Evolutionary conservation across 768 basidiomycete genomes (phyloP), one percentile per base, ranked within the genome.

Genomic region (Hericium coralloides): DNA sequence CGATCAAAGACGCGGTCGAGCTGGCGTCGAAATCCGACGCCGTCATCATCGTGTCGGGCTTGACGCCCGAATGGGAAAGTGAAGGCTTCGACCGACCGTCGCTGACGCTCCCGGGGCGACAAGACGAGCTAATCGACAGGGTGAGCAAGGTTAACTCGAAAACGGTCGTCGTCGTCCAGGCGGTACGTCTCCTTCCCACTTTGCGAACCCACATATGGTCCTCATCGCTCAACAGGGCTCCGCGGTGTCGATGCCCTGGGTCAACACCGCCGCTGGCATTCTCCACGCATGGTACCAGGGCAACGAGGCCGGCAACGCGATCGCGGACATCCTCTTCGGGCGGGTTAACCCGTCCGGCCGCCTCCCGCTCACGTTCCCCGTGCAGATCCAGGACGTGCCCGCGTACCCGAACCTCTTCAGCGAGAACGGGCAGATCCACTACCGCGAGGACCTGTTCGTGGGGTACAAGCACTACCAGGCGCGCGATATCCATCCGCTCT

Each of bases 241-340:
- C 20, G 81, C 87, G 1, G 79, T 87, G 2, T 73, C 82, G 2
- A 88, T 90, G 85, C 87, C 88, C 3, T 90, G 87, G 88, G 69
- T 82, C 6, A 65, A 78, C 55, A 65, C 75, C 37, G 80, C 84
- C 17, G 66, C 70, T 8, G 78, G 78, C 5, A 66, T 89, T 20
- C 59, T 88, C 2, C 83, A 87, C 55, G 73, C 83, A 4, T 85
- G 82, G 82, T 85, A 83, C 63, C 75, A 75, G 2, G 85, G 85
- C 0, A 87, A 87, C 60, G 84, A 84, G 67, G 72, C 73, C 38
- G 84, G 84, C 18, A 83, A 83, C 64, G 81, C 82, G 0, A 78
- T 86, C 56, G 79, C 81, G 17, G 85, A 87, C 65, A 73, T 85
- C n/a, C 55, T 87, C 25, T 83, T 77, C 61, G 85, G 84, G 36